A percentile compares a stretch with the other conserved stretches of the same genome.
Evolutionary conservation across 2,329 filamentous ascomycete species (phyloP).

Genomic region (Mollisiaceae sp.): DNA sequence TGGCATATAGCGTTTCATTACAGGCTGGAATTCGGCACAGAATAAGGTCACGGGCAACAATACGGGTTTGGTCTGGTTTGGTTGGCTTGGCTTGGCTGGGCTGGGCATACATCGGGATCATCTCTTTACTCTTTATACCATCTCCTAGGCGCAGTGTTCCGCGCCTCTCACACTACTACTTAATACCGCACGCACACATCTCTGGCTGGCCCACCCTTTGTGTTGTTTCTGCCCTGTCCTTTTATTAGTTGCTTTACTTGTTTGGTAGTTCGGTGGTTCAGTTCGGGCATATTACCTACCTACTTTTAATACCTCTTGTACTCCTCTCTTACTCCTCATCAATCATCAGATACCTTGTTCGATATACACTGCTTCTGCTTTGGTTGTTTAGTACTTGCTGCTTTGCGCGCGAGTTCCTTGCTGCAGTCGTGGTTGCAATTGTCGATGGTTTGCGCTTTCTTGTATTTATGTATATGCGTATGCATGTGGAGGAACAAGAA

Average conservation of each 20-base stretch:
- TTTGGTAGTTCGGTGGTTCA: slow-evolving; percentile 16
- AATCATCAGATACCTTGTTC: slow-evolving; percentile 64
- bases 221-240: slow-evolving; percentile 44
- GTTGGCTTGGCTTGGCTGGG: slow-evolving; percentile 32
- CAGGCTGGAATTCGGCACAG: slow-evolving; percentile 34
- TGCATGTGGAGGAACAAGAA: slow-evolving; percentile 24
- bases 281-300: slow-evolving; percentile 24
- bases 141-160: slow-evolving; percentile 28
- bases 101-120: slow-evolving; percentile 42
- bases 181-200: slow-evolving; percentile 37
- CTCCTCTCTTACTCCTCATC: slow-evolving; percentile 32
- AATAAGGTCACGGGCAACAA: slow-evolving; percentile 52
- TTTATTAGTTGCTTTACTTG: slow-evolving; percentile 31
- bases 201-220: slow-evolving; percentile 43
- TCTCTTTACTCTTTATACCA: slow-evolving; percentile 35
- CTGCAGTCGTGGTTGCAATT: slow-evolving; percentile 15
- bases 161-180: slow-evolving; percentile 30
- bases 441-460: slow-evolving; percentile 15
- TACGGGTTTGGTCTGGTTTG: slow-evolving; percentile 45
- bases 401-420: slow-evolving; percentile 26
- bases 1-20: slow-evolving; percentile 42
- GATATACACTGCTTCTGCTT: slow-evolving; percentile 50
- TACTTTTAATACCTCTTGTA: slow-evolving; percentile 39
- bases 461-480: slow-evolving; percentile 31
- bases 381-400: slow-evolving; percentile 20